Conservation (phyloP, 495 filamentous ascomycete species). For the Platismatia glauca region DNA sequence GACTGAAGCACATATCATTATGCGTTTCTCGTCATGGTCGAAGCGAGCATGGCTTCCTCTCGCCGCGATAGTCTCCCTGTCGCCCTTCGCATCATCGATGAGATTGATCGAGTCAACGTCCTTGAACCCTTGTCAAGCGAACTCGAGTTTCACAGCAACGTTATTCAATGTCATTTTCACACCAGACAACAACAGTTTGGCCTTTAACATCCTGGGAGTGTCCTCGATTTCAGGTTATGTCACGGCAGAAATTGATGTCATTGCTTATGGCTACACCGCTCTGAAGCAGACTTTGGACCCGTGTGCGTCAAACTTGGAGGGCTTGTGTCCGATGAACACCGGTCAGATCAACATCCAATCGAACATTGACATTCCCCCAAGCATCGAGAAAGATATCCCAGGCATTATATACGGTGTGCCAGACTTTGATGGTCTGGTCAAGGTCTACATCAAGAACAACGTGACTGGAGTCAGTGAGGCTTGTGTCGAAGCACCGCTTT, state of each 20-base stretch:
- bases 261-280: constrained; percentile 73
- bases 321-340: constrained; percentile 88
- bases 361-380: constrained; percentile 49
- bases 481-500: constrained; percentile 81
- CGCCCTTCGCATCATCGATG: constrained; percentile 34
- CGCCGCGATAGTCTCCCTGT: constrained; percentile 33
- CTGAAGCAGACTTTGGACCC: constrained; percentile 61
- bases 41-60: constrained; percentile 23
- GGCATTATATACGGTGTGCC: constrained; percentile 82
- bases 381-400: constrained; percentile 58
- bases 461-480: constrained; percentile 58
- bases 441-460: constrained; percentile 64
- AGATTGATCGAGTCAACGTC: constrained; percentile 61
- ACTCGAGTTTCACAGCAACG: constrained; percentile 72
- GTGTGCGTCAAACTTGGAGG: constrained; percentile 58
- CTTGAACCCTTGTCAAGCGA: constrained; percentile 66
- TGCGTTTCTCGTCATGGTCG: constrained; percentile 27
- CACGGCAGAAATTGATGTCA: constrained; percentile 62
- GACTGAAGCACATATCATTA: constrained; percentile 17
- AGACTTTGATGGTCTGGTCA: constrained; percentile 83
- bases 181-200: constrained; percentile 60
- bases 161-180: constrained; percentile 76
- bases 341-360: constrained; percentile 65
- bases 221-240: constrained; percentile 83
- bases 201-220: constrained; percentile 70